A percentile compares a stretch with the other conserved stretches of the same genome.
Evolutionary conservation across 768 basidiomycete species (phyloP).

Genomic region (Boletus fagicola): DNA sequence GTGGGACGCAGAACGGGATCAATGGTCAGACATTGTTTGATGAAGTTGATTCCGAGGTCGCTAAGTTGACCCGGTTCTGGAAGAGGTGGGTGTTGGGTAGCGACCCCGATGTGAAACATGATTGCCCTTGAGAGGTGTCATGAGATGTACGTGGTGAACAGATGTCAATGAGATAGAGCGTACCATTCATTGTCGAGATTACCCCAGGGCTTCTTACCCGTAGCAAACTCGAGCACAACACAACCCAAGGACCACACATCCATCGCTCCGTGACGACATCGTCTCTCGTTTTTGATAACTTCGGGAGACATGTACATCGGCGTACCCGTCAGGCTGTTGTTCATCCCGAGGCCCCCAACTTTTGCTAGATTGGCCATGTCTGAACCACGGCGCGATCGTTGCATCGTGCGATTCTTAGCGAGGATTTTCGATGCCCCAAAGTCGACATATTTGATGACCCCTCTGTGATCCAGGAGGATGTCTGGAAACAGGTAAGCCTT

Average conservation of each 20-base stretch:
- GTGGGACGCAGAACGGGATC: conserved; percentile 82
- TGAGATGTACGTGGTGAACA: not conserved
- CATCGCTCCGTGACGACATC: conserved; percentile 91
- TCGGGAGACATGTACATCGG: conserved; percentile 99
- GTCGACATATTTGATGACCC: conserved; percentile 95
- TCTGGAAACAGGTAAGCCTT: conserved; percentile 49
- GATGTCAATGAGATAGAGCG: conserved; percentile 17
- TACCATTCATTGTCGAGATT: conserved; percentile 99
- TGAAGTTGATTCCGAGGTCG: conserved; percentile 87
- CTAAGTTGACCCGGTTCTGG: conserved; percentile 91
- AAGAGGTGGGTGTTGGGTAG: conserved; percentile 92
- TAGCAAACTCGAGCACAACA: conserved; percentile 95
- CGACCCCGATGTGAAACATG: conserved; percentile 98
- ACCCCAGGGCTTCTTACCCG: conserved; percentile 97
- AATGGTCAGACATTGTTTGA: conserved; percentile 86
- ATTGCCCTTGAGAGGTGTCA: conserved; percentile 71
- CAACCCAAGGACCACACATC: conserved; percentile 98
- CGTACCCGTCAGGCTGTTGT: conserved; percentile 91
- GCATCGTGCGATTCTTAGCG: conserved; percentile 83
- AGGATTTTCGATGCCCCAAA: conserved; percentile 97
- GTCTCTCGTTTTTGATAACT: conserved; percentile 90
- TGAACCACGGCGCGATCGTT: conserved; percentile 59
- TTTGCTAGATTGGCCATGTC: conserved; percentile 38
- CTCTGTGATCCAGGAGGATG: conserved; percentile 84
- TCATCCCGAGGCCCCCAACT: conserved; percentile 48